Percentiles rank a stretch among this genome's conserved stretches.
Evolutionary conservation across 108 stramenopile genomes (phyloP).

Genomic region (Fistulifera pelliculosa): DNA sequence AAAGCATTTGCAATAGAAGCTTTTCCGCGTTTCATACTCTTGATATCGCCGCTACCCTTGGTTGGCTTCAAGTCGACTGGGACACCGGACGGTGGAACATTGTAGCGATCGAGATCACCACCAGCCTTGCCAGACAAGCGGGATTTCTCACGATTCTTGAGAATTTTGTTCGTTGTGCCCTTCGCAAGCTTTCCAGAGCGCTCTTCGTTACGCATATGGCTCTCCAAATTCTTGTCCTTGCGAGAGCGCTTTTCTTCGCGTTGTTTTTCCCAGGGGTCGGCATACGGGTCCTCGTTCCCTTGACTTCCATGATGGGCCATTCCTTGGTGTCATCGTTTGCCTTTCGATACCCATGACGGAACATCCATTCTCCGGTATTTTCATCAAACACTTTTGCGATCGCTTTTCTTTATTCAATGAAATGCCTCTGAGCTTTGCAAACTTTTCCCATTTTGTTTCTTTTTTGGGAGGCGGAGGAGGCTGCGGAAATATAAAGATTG

Average conservation of each 20-base stretch:
- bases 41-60: conserved; percentile 11
- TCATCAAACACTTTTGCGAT: conserved; percentile 87
- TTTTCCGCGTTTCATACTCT: conserved; percentile 44
- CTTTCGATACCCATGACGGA: conserved; percentile 70
- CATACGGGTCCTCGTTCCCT: conserved; percentile 72
- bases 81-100: conserved; percentile 52
- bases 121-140: conserved; percentile 42
- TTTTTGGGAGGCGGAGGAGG: conserved; percentile 82
- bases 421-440: conserved; percentile 77
- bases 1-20: conserved; percentile 56
- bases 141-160: conserved; percentile 45
- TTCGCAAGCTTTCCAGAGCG: conserved; percentile 46
- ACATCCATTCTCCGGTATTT: conserved; percentile 75
- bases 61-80: conserved; percentile 54
- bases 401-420: conserved; percentile 75
- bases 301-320: conserved; percentile 89
- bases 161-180: conserved; percentile 52
- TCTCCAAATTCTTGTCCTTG: conserved; percentile 57
- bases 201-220: conserved; percentile 72
- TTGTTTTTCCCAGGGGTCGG: conserved; percentile 76
- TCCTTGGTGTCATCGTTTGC: conserved; percentile 60
- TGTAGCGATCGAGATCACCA: conserved; percentile 24
- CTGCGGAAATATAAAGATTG: no score
- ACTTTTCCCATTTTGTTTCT: conserved; percentile 87
- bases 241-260: conserved; percentile 63